phyloP scores from a whole-genome alignment of 139 green algal genomes.

The Picochlorum costavermella region DNA sequence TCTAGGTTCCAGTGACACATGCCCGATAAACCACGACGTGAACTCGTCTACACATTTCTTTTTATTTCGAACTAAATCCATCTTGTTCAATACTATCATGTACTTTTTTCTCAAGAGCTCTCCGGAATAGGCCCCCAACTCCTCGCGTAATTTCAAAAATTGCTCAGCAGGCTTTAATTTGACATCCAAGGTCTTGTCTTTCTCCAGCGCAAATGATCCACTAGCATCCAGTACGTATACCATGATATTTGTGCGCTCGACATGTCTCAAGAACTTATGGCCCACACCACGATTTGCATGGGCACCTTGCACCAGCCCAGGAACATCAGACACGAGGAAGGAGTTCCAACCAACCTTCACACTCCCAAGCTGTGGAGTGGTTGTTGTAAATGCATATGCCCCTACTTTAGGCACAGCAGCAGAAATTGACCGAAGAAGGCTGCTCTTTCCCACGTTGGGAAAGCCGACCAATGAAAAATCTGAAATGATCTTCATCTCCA shows the following conservation, averaged over 20 bases:
- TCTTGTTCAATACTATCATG: conserved; percentile 64
- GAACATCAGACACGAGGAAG: conserved; percentile 57
- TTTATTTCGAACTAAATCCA: conserved; percentile 26
- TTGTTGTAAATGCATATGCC: conserved; percentile 70
- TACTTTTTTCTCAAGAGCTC: conserved; percentile 22
- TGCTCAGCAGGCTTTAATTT: conserved; percentile 31
- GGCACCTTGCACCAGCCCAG: conserved; percentile 41
- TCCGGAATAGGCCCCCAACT: conserved; percentile 42
- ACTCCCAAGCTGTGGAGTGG: conserved; percentile 66
- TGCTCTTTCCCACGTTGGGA: conserved; percentile 81
- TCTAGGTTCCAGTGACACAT: background rate
- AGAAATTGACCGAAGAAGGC: conserved; percentile 68
- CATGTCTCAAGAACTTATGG: conserved; percentile 60
- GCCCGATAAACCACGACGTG: background rate
- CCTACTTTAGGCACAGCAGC: conserved; percentile 35
- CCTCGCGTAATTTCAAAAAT: conserved; percentile 44
- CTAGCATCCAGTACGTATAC: conserved; percentile 49
- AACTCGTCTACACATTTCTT: background rate
- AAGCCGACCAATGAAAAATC: conserved; percentile 92
- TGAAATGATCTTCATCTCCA: conserved; percentile 83
- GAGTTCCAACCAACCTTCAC: conserved; percentile 14
- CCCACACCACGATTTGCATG: conserved; percentile 46
- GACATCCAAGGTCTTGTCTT: conserved; percentile 1
- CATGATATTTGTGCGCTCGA: conserved; percentile 47
- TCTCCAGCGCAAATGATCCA: background rate